Base-by-base conservation (phyloP, 2,329 filamentous ascomycete genomes). In the Scortechinia acanthostroma region DNA sequence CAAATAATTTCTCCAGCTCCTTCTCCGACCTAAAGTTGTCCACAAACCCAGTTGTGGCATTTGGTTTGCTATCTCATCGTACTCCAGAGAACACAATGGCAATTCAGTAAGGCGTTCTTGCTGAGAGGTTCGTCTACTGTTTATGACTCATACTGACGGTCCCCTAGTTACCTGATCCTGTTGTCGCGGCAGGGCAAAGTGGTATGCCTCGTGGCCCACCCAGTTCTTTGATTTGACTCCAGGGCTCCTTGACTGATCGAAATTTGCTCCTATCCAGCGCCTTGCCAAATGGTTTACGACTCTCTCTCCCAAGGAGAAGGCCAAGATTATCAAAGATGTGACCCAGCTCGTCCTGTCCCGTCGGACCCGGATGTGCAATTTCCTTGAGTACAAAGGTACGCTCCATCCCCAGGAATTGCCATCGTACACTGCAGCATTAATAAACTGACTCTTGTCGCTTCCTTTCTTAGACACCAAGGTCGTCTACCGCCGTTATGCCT, bases 291-390 rank as follows among this genome's bases (percentile, higher is more conserved):
- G 93, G 93, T 98, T 98, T 71, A 95, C 91, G 46, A 98, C 93
- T 15, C 78, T 98, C 51, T 95, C 91, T 25, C 93, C 93, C 51
- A 96, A 86, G 69, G 93, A 98, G 62, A 98, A 98, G 74, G 93
- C 91, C 69, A 98, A 98, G 77, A 97, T 98, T 63, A 91, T 98
- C 77, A 98, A 98, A 70, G 93, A 98, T 75, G 93, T 98, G 58
- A 90, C 93, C 49, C 93, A 97, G 69, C 86, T 97, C 43, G 93
- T 98, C 55, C 83, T 98, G 54, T 93, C 93, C 51, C 82, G 93
- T 55, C 82, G 93, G 60, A 97, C 93, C 48, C 89, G 93, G 64
- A 98, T 98, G 93, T 98, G 93, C 80, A 98, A 98, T 70, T 98
- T 98, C 68, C 80, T 98, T 49, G 93, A 98, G 65, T 98, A 98